Conservation (phyloP, 1,284 basidiomycete genomes). For the Phellinidium pouzarii region DNA sequence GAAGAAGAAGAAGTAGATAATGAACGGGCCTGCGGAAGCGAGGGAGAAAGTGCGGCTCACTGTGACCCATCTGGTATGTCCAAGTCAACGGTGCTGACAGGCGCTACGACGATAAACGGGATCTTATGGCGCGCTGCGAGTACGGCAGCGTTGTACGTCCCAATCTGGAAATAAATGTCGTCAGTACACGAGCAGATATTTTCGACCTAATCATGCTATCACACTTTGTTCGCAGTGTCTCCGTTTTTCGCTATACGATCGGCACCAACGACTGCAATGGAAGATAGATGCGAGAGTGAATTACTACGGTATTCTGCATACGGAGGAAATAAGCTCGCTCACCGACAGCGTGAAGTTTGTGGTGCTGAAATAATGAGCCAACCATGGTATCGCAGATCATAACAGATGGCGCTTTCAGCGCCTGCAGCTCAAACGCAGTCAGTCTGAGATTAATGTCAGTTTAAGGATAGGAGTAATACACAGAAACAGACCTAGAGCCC, state of each 20-base stretch:
- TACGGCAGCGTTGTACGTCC: conserved; percentile 88
- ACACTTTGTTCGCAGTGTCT: conserved; percentile 89
- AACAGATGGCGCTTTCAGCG: conserved; percentile 74
- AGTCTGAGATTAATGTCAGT: conserved; percentile 39
- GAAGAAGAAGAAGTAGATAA: not conserved
- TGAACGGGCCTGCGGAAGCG: not conserved
- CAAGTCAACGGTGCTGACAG: conserved; percentile 84
- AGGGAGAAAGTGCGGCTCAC: conserved; percentile 35
- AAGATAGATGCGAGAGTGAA: conserved; percentile 2
- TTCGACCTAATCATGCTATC: conserved; percentile 16
- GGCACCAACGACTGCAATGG: conserved; percentile 62
- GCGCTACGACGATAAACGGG: conserved; percentile 87
- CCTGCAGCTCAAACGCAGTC: conserved; percentile 82
- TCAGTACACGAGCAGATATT: not conserved
- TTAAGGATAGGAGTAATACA: not conserved
- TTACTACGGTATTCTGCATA: not conserved
- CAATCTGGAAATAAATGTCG: conserved; percentile 46
- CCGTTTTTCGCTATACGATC: conserved; percentile 86
- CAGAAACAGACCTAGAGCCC: conserved; percentile 54
- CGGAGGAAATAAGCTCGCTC: conserved; percentile 24
- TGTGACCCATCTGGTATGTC: conserved; percentile 63
- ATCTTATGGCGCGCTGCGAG: conserved; percentile 79
- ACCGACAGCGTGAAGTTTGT: conserved; percentile 84
- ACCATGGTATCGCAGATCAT: conserved; percentile 97
- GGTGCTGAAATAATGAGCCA: conserved; percentile 84